Conservation (phyloP, 169 alveolate genomes). For the Plasmodium coatneyi region DNA sequence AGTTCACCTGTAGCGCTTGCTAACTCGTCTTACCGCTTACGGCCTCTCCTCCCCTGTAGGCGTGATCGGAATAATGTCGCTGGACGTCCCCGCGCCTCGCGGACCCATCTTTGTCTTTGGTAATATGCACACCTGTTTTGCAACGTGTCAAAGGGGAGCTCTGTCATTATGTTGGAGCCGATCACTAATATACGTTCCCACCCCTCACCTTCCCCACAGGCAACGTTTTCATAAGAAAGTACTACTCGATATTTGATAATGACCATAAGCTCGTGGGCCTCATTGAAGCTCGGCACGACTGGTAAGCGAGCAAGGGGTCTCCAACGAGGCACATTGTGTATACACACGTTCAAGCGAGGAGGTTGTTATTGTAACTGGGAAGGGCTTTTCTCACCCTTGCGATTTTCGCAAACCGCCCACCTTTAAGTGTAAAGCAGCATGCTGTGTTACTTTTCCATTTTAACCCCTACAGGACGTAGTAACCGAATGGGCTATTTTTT, state of each 20-base stretch:
- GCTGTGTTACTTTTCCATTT: neutral
- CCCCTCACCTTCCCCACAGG: slow-evolving; percentile 20
- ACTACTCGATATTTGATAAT: slow-evolving; percentile 88
- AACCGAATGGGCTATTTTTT: neutral
- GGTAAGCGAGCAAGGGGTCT: slow-evolving; percentile 11
- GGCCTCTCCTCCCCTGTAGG: slow-evolving; percentile 52
- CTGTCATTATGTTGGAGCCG: neutral
- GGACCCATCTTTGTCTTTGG: slow-evolving; percentile 89
- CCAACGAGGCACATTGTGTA: neutral
- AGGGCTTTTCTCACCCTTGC: neutral
- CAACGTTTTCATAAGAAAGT: slow-evolving; percentile 82
- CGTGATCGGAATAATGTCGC: slow-evolving; percentile 84
- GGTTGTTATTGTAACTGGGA: neutral
- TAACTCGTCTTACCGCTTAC: neutral
- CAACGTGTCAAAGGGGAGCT: neutral
- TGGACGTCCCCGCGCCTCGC: slow-evolving; percentile 88
- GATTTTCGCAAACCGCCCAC: neutral
- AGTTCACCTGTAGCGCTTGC: neutral
- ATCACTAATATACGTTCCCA: neutral
- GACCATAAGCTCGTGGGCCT: slow-evolving; percentile 87
- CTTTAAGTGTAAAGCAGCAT: neutral
- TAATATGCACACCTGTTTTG: slow-evolving; percentile 5
- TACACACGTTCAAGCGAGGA: neutral
- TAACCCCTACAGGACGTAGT: neutral
- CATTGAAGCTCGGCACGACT: slow-evolving; percentile 83